phyloP scores from a whole-genome alignment of 1,284 basidiomycete genomes.

The Trametes polyzona region DNA sequence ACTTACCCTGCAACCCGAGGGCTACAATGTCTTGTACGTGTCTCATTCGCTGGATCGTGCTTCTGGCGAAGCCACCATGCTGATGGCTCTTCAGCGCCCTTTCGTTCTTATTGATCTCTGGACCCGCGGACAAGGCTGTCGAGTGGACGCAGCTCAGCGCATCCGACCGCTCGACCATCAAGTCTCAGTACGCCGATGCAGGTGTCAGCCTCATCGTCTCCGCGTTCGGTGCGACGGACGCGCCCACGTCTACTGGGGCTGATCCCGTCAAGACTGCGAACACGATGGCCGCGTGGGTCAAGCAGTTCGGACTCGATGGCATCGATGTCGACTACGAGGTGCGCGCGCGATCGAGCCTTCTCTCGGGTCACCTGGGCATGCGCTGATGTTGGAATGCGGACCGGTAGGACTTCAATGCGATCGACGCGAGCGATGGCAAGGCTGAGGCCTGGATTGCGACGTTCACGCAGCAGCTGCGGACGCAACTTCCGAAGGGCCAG shows the following conservation, averaged over 20 bases:
- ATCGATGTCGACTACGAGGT: slow-evolving; percentile 64
- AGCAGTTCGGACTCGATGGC: slow-evolving; percentile 53
- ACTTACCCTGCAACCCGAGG: slow-evolving; percentile 31
- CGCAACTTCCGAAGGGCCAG: slow-evolving; percentile 38
- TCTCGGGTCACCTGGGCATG: neutral
- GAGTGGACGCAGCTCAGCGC: slow-evolving; percentile 44
- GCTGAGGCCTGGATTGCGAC: slow-evolving; percentile 48
- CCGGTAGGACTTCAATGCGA: slow-evolving; percentile 49
- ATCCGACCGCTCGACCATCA: slow-evolving; percentile 39
- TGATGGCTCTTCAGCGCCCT: slow-evolving; percentile 37
- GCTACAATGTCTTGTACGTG: slow-evolving; percentile 52
- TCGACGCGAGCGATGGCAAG: slow-evolving; percentile 43
- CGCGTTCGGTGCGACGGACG: slow-evolving; percentile 54
- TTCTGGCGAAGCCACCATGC: neutral
- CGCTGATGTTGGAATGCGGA: neutral
- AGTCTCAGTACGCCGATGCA: slow-evolving; percentile 46
- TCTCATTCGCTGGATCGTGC: neutral
- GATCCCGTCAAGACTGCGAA: slow-evolving; percentile 47
- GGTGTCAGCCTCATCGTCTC: slow-evolving; percentile 54
- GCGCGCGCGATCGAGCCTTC: neutral
- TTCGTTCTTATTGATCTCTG: slow-evolving; percentile 47
- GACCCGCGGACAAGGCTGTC: slow-evolving; percentile 48
- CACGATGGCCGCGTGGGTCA: slow-evolving; percentile 54
- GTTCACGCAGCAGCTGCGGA: slow-evolving; percentile 46
- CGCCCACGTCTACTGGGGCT: slow-evolving; percentile 48